Base-by-base conservation (phyloP, 768 basidiomycete species). In the Termitomyces sp. region DNA sequence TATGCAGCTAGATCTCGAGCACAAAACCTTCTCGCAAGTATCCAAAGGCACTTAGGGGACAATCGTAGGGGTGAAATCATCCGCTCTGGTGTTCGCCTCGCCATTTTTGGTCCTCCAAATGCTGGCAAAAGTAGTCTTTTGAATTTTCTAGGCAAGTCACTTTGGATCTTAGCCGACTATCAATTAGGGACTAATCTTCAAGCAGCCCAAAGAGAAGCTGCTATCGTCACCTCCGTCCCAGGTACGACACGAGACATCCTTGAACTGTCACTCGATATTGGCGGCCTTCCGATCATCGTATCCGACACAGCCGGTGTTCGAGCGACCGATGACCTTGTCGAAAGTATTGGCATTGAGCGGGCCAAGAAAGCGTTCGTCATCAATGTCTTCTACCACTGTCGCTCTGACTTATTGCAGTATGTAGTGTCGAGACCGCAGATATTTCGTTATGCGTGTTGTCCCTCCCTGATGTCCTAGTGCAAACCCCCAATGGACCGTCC, bases 41-140 rank as follows among this genome's bases (percentile, higher is more conserved):
- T 96, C 43, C 69, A 71, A 33, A 67, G 62, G 0, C 82, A 90
- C 55, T 74, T 95, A 1, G 69, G 79, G 5, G 92, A 94, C 69
- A 83, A 81, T 48, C 81, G 87, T 20, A 78, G 87, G 36, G 92
- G 93, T 0, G 94, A 96, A 68, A 85, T 96, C 52, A 74, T 94
- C 59, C 85, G 92, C 13, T 82, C 85, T 1, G 94, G 94, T 2
- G 81, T 95, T 49, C 85, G 83, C 46, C 76, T 96, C 9, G 87
- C 90, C 14, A 94, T 97, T 40, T 94, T 94, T 65, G 94, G 94
- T 0, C 92, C 93, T 24, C 91, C 94, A 0, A 97, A 97, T 64
- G 92, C 89, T 1, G 94, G 94, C n/a, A 97, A 96, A 73, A 94
- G 91, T 66, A 91, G 87, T 65, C 69, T 94, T 20, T 77, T 93